Base-by-base conservation (phyloP, 495 filamentous ascomycete species). In the Parathielavia hyrcaniae region DNA sequence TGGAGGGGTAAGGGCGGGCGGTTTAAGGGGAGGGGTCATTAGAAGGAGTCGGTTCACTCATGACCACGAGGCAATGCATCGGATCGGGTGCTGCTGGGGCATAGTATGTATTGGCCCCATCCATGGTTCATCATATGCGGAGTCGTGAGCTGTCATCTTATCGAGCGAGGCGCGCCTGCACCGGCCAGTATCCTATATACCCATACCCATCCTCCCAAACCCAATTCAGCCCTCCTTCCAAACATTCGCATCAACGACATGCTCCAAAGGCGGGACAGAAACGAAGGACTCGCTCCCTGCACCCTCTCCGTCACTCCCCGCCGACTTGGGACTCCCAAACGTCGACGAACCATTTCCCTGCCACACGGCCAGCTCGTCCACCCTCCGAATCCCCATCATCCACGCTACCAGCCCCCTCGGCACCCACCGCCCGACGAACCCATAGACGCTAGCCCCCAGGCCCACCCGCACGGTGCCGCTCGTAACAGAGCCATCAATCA, bases 371-470 rank as follows among this genome's bases (percentile, higher is more conserved):
- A 80, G 66, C 64, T 77, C 66, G 53, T 75, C 74, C 5, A 80
- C 81, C 50, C 73, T 74, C 41, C 81, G 73, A 35, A 88, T 80
- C 1, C 91, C 88, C 79, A 96, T 82, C 89, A 97, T 96, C 86
- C 88, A 89, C 17, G 81, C 83, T 22, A 97, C 88, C 32, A 97
- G 45, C 8, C 84, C 81, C 17, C 79, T 75, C 11, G 93, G 93
- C n/a, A 85, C 80, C 85, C 86, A 95, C 16, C 81, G 78, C 3
- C 93, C 95, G 1, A 97, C 85, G 36, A 95, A 73, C n/a, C 86
- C 86, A 71, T 98, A 97, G 0, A 87, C 76, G 47, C 83, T 69
- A 13, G 88, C 89, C 6, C 93, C 95, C 48, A 88, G 77, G 10
- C 93, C 93, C 16, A 95, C 86, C 39, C 88, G 83, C 58, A 88